Evolutionary conservation across 1,139 yeast genomes (phyloP).

Genomic region (Hemisphaericaspora xylofermentans): DNA sequence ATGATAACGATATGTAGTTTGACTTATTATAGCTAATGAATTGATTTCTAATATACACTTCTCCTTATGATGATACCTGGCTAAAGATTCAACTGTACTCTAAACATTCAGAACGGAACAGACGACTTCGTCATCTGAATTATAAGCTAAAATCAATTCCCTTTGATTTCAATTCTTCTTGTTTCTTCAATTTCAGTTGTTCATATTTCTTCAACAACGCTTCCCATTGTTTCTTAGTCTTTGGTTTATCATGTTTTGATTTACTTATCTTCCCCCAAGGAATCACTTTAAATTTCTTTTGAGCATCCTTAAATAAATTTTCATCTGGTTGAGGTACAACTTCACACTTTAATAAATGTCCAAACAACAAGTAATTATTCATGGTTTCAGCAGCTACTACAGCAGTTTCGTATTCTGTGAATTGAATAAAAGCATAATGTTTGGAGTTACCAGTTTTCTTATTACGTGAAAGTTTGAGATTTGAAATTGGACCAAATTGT

Average conservation of each 20-base stretch:
- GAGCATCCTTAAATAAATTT: conserved; percentile 55
- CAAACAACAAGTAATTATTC: conserved; percentile 89
- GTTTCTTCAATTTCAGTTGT: conserved; percentile 41
- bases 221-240: conserved; percentile 59
- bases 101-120: neutral
- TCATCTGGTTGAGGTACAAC: conserved; percentile 44
- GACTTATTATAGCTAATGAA: too few relatives aligned
- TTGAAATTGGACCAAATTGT: conserved; percentile 84
- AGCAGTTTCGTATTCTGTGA: conserved; percentile 72
- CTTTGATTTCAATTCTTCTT: conserved; percentile 46
- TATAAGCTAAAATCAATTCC: conserved; percentile 51
- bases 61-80: neutral
- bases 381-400: conserved; percentile 88
- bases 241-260: conserved; percentile 56
- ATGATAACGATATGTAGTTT: too few relatives aligned
- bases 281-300: conserved; percentile 52
- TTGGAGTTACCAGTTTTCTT: conserved; percentile 89
- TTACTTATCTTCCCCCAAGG: conserved; percentile 62
- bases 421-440: conserved; percentile 91
- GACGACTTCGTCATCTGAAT: too few relatives aligned
- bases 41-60: neutral
- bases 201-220: conserved; percentile 47
- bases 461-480: conserved; percentile 81
- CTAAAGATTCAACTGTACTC: neutral
- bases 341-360: conserved; percentile 75